phyloP scores from a whole-genome alignment of 2,329 filamentous ascomycete genomes.

The Diplodia seriata region DNA sequence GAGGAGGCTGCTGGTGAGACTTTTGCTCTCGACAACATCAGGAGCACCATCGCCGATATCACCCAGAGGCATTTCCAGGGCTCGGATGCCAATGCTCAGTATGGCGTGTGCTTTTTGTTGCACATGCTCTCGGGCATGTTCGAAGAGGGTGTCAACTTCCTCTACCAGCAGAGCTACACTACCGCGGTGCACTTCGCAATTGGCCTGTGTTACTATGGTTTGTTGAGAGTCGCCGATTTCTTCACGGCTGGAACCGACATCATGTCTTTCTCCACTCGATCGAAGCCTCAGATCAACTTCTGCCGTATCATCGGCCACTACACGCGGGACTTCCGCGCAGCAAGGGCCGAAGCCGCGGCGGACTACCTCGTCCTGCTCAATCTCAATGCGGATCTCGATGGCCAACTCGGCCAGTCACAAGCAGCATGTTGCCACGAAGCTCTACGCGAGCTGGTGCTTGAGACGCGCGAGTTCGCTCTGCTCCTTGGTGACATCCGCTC shows the following conservation, averaged over 20 bases:
- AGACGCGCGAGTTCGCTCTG: slow-evolving; percentile 94
- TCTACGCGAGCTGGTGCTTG: slow-evolving; percentile 90
- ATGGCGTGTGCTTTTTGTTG: slow-evolving; percentile 91
- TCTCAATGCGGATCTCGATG: slow-evolving; percentile 82
- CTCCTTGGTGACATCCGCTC: slow-evolving; percentile 88
- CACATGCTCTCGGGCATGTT: slow-evolving; percentile 92
- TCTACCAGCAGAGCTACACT: slow-evolving; percentile 90
- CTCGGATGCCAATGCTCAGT: slow-evolving; percentile 78
- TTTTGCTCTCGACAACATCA: slow-evolving; percentile 72
- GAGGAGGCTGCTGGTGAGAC: slow-evolving; percentile 69
- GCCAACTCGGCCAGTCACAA: slow-evolving; percentile 77
- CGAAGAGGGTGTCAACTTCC: slow-evolving; percentile 88
- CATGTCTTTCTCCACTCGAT: slow-evolving; percentile 70
- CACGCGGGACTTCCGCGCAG: slow-evolving; percentile 92
- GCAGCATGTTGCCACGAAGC: slow-evolving; percentile 88
- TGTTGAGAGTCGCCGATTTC: slow-evolving; percentile 86
- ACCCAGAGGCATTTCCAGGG: slow-evolving; percentile 87
- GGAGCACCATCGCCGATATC: slow-evolving; percentile 83
- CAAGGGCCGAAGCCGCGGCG: slow-evolving; percentile 85
- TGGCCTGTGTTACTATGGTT: slow-evolving; percentile 84
- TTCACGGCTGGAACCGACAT: slow-evolving; percentile 69
- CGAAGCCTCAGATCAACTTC: slow-evolving; percentile 87
- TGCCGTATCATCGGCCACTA: slow-evolving; percentile 93
- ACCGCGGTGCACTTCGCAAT: slow-evolving; percentile 96
- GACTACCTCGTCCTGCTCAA: slow-evolving; percentile 94